phyloP scores from a whole-genome alignment of 2,329 filamentous ascomycete species.

The Pyricularia grisea region DNA sequence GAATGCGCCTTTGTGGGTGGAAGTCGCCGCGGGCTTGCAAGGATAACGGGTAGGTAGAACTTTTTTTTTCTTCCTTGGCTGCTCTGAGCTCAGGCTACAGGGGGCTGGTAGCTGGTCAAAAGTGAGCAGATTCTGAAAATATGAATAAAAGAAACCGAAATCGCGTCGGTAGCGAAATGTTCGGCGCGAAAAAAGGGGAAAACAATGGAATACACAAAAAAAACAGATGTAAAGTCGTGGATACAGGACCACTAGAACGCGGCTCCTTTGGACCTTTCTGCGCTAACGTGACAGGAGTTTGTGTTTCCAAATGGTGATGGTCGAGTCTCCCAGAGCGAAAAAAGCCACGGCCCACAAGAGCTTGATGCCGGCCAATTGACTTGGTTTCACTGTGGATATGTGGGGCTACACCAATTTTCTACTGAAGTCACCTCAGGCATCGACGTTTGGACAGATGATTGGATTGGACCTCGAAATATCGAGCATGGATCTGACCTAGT shows the following conservation, averaged over 20 bases:
- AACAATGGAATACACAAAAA: constrained; percentile 1
- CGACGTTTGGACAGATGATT: neutral
- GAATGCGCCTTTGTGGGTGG: neutral
- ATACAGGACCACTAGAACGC: neutral
- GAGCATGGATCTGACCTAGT: neutral
- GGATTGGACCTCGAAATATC: neutral
- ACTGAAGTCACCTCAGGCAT: neutral
- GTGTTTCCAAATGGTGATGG: neutral
- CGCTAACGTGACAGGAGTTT: constrained; percentile 1
- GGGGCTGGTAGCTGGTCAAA: neutral
- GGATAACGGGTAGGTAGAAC: neutral
- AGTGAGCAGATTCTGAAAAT: neutral
- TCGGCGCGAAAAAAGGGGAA: neutral
- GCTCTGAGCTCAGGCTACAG: neutral
- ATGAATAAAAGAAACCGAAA: neutral
- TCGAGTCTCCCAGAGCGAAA: neutral
- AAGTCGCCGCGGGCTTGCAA: neutral
- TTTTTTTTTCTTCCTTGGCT: neutral
- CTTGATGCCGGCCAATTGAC: neutral
- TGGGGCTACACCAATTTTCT: neutral
- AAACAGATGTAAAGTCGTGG: neutral
- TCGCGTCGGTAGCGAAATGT: neutral
- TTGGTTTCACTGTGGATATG: neutral
- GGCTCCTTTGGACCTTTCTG: neutral
- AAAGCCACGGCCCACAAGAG: constrained; percentile 1